phyloP scores from a whole-genome alignment of 116 monocot species.

The Trichopus zeylanicus region DNA sequence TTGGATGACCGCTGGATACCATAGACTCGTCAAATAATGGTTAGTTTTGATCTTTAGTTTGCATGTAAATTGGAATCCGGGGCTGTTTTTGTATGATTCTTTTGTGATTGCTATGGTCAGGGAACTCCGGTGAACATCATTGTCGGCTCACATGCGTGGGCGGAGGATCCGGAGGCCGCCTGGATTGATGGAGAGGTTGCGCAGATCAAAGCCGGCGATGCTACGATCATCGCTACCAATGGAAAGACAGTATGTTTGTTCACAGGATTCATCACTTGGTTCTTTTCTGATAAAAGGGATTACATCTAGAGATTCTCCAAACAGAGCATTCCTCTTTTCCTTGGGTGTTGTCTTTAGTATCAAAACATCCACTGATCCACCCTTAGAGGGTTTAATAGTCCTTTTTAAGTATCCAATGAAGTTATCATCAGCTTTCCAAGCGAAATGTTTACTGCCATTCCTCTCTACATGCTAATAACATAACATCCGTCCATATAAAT shows the following conservation, averaged over 20 bases:
- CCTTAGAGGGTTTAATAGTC: too few species aligned
- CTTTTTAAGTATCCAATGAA: too few species aligned
- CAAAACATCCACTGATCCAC: too few species aligned
- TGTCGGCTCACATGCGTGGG: constrained; percentile 81
- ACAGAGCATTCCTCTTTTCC: too few species aligned
- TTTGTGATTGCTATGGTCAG: constrained; percentile 10
- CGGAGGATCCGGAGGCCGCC: constrained; percentile 51
- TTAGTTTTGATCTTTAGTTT: background rate
- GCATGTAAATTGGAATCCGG: background rate
- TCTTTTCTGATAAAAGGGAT: background rate
- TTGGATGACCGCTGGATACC: background rate
- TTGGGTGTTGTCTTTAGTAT: too few species aligned
- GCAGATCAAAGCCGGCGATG: constrained; percentile 52
- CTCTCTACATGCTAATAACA: too few species aligned
- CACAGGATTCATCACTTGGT: background rate
- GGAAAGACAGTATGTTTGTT: constrained; percentile 59
- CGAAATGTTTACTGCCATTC: too few species aligned
- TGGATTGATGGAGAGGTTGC: constrained; percentile 80
- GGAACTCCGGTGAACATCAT: constrained; percentile 90
- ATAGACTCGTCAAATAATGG: too few species aligned
- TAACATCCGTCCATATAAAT: too few species aligned
- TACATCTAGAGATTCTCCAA: too few species aligned
- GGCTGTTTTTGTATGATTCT: background rate
- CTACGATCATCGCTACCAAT: constrained; percentile 41
- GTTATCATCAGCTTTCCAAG: too few species aligned